Evolutionary conservation across 768 basidiomycete species (phyloP), one percentile per base, ranked within the genome.

Genomic region (Candolleomyces eurysporus): DNA sequence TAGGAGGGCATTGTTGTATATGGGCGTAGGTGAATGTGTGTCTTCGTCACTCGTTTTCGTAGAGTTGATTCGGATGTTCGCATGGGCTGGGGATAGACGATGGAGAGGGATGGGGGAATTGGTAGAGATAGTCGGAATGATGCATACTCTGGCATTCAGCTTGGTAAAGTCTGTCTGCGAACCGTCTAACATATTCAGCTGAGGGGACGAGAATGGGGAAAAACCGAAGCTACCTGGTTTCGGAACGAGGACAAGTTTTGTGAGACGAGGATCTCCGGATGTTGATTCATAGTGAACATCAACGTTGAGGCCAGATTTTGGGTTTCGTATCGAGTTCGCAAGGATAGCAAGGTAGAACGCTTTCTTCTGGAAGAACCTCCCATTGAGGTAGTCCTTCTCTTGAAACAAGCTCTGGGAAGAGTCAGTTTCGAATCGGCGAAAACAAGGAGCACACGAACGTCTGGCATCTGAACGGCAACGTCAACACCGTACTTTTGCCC

Each of bases 311-410:
- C 73, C 73, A 54, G 68, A 75, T 63, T 81, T 78, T 13, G 79
- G 72, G 40, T 75, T 72, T 48, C 75, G 75, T 43, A 94, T 71
- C 1, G 84, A 82, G 8, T 83, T 79, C 2, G 92, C 91, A 49
- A 98, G 76, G 4, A 83, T 84, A 7, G 94, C 90, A 19, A 98
- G 83, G 73, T 93, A 99, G 70, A 90, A 94, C 0, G 93, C 88
- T 43, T 92, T 82, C 70, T 98, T 98, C 70, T 96, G 90, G 71
- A 96, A 96, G 72, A 90, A 94, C 11, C 97, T 85, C 8, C 87
- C 84, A 69, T 95, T 89, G 60, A 94, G 78, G 65, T 94, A 92
- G 69, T 98, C 96, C 71, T 98, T 99, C 68, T 96, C 93, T 77
- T 96, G 93, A 68, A 98, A 96, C n/a, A 97, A 77, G 51, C 66